Evolutionary conservation across 306 rosid species (phyloP).

Genomic region (Lupinus albus): DNA sequence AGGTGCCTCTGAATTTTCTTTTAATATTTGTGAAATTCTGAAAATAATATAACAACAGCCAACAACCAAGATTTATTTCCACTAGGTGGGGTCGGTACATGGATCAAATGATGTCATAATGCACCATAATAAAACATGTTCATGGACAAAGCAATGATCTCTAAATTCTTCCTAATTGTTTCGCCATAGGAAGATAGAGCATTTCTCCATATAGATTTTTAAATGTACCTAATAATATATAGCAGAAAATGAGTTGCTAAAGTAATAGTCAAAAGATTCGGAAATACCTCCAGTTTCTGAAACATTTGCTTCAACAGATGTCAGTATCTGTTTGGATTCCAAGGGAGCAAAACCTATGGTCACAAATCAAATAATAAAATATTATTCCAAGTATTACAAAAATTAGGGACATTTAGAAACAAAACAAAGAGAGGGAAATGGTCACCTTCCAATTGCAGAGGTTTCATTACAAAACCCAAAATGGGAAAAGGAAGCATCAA

Average conservation of each 20-base stretch:
- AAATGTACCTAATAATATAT: slow-evolving; percentile 25
- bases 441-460: slow-evolving; percentile 76
- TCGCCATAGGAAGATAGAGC: background rate
- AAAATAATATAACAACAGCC: slow-evolving; percentile 10
- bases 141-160: too few relatives aligned
- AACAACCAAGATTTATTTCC: too few relatives aligned
- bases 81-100: too few relatives aligned
- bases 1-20: slow-evolving; percentile 9
- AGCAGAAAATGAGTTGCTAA: slow-evolving; percentile 27
- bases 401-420: slow-evolving; percentile 31
- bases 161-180: too few relatives aligned
- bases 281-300: slow-evolving; percentile 67
- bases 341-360: slow-evolving; percentile 64
- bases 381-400: slow-evolving; percentile 8
- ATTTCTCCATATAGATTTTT: slow-evolving; percentile 19
- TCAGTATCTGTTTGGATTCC: slow-evolving; percentile 48
- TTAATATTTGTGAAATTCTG: slow-evolving; percentile 12
- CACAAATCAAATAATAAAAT: slow-evolving; percentile 33
- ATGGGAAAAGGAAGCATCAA: slow-evolving; percentile 93
- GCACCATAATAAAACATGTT: too few relatives aligned
- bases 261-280: slow-evolving; percentile 29
- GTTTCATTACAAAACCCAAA: slow-evolving; percentile 76
- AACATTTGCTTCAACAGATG: slow-evolving; percentile 48
- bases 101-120: too few relatives aligned
- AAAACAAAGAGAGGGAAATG: slow-evolving; percentile 32